Base-by-base conservation (phyloP, 1,284 basidiomycete species). In the Naganishia albida region DNA sequence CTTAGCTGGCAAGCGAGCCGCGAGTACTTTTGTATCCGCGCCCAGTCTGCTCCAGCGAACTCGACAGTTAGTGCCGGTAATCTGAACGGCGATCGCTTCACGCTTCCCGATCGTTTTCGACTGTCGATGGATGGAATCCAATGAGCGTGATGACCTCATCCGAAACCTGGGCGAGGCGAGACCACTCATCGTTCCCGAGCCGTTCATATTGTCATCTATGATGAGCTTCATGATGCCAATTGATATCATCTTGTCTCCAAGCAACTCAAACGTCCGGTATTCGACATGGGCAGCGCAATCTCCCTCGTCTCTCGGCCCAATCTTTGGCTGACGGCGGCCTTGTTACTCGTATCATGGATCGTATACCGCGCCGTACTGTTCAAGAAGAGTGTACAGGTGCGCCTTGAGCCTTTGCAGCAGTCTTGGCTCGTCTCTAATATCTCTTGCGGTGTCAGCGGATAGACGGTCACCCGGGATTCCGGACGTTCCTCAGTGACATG, bases 391-490 rank as follows among this genome's bases (percentile, higher is more conserved):
- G 48, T 42, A 18, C 38, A 49, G 49, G 63, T 65, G 3, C 18
- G 50, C 28, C 48, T 4, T 7, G 2, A n/a, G 18, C 16, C 25
- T 10, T 40, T 15, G 44, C 20, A n/a, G 7, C 7, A 12, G 39
- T 40, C 7, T 7, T 25, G 16, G 7, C 20, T 28, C n/a, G 16
- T 43, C 6, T 3, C 38, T 44, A 34, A 42, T 23, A 12, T 15
- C 12, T 12, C 1, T 3, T n/a, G n/a, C 2, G 25, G 6, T 34
- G 34, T 6, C 34, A 64, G 62, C 30, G 55, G 18, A 56, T 63
- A 20, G 39, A 60, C 25, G 23, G 50, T 53, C 66, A 67, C 16
- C 62, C 54, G 8, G 66, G 66, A 3, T 67, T 60, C 55, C 34
- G 66, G 23, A 48, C 62, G 7, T 50, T 67, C 25, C 44, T 67